phyloP scores from a whole-genome alignment of 2,329 filamentous ascomycete species.

The Ilyonectria mors-panacis region DNA sequence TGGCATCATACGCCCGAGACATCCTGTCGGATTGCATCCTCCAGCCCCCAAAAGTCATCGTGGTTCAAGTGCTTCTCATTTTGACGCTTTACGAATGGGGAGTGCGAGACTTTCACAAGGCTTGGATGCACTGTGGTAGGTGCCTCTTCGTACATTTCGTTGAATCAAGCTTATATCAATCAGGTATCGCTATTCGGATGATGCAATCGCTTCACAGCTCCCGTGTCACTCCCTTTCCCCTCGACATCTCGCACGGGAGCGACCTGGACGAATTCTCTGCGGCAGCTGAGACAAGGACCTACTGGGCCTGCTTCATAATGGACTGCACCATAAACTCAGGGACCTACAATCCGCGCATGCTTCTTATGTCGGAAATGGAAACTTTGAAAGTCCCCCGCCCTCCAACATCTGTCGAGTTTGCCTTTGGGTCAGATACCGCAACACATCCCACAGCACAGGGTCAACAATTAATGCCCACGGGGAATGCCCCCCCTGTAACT shows the following conservation, averaged over 20 bases:
- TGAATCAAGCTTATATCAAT: neutral
- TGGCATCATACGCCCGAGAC: constrained; percentile 36
- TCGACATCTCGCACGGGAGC: constrained; percentile 33
- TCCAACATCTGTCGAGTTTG: constrained; percentile 55
- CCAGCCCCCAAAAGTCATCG: constrained; percentile 42
- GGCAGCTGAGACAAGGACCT: constrained; percentile 57
- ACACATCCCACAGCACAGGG: neutral
- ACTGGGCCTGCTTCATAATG: constrained; percentile 63
- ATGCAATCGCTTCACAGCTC: constrained; percentile 47
- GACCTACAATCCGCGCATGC: constrained; percentile 56
- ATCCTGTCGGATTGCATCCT: constrained; percentile 35
- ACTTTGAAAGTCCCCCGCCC: constrained; percentile 53
- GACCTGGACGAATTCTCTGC: constrained; percentile 34
- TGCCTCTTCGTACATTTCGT: fast-evolving
- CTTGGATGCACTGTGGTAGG: constrained; percentile 57
- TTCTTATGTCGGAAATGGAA: constrained; percentile 53
- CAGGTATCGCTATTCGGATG: constrained; percentile 43
- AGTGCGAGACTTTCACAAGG: constrained; percentile 57
- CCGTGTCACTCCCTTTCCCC: constrained; percentile 32
- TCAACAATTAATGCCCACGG: neutral
- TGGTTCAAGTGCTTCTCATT: constrained; percentile 58
- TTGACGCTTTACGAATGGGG: constrained; percentile 61
- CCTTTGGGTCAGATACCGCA: constrained; percentile 52
- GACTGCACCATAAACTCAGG: constrained; percentile 61
- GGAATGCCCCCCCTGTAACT: constrained; percentile 3